Evolutionary conservation across 176 grass and related monocot genomes (phyloP), one percentile per base, ranked within the genome.

Genomic region (Areca catechu): DNA sequence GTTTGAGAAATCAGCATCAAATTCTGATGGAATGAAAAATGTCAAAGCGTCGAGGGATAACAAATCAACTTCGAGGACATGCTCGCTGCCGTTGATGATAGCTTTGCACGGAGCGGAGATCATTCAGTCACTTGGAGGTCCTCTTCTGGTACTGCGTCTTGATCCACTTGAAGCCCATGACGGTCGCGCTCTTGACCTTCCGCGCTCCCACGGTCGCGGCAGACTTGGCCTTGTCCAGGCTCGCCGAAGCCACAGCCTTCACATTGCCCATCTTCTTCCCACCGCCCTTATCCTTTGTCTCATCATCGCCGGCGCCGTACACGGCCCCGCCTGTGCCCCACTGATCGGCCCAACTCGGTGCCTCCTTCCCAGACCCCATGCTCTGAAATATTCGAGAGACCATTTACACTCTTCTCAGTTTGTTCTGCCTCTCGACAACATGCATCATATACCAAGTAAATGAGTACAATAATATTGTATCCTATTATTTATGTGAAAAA

Each of bases 111-210:
- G 34, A 43, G 6, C 1, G 14, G 34, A 43, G 34, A 1, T 43
- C 34, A 10, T 12, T 43, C 34, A 4, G 4, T 66, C 22, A 66
- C 49, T 66, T 66, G 22, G 78, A 66, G 4, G 58, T 63, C 19
- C 69, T 75, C 61, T 85, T 90, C 51, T 90, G 75, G 72, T 74
- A 91, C 64, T 83, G 69, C 14, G 63, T 75, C 58, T 80, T 91
- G 23, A 83, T 75, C 82, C 87, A 91, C 68, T 86, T 82, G 71
- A 86, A 74, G 59, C 87, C 72, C 18, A 49, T 67, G 58, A 19
- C 75, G 5, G 87, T 79, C 7, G 79, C 82, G 19, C 67, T 58
- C 71, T 86, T 91, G 0, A 85, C 68, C 68, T 83, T 91, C 55
- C 71, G 54, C 18, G 87, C 82, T 16, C 82, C 87, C 4, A 79